phyloP scores from a whole-genome alignment of 495 filamentous ascomycete species.

The Poronia punctata region DNA sequence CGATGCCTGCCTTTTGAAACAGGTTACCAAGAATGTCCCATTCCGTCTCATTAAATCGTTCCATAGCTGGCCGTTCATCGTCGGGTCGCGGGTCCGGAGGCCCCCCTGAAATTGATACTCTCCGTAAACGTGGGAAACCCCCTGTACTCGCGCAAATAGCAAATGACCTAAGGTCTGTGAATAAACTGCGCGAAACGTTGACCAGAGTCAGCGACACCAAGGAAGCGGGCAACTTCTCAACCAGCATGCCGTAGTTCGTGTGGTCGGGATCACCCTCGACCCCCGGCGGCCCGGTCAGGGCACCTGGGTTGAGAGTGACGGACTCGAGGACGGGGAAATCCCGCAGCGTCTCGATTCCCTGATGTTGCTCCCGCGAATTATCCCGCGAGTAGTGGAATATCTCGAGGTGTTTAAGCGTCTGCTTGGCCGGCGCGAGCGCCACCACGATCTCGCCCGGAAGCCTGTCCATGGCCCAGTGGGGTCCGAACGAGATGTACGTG shows the following conservation, averaged over 20 bases:
- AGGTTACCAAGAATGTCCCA: slow-evolving; percentile 5
- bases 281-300: background rate
- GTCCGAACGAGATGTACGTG: slow-evolving; percentile 12
- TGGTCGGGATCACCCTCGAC: background rate
- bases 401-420: slow-evolving; percentile 7
- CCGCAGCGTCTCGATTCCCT: slow-evolving; percentile 10
- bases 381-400: slow-evolving; percentile 9
- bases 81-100: slow-evolving; percentile 3
- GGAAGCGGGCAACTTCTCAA: slow-evolving; percentile 10
- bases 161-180: slow-evolving; percentile 8
- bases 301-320: slow-evolving; percentile 10
- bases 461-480: slow-evolving; percentile 12
- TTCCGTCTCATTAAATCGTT: slow-evolving; percentile 8
- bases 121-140: slow-evolving; percentile 7
- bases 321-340: slow-evolving; percentile 8
- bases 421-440: slow-evolving; percentile 8
- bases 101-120: slow-evolving; percentile 8
- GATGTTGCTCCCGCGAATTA: slow-evolving; percentile 8
- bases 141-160: slow-evolving; percentile 3
- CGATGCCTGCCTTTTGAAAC: slow-evolving; percentile 4
- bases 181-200: slow-evolving; percentile 9
- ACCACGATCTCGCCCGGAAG: slow-evolving; percentile 10
- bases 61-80: background rate
- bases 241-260: slow-evolving; percentile 3
- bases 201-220: slow-evolving; percentile 7